phyloP scores from a whole-genome alignment of 2,329 filamentous ascomycete species.

The Monosporascus sp. region DNA sequence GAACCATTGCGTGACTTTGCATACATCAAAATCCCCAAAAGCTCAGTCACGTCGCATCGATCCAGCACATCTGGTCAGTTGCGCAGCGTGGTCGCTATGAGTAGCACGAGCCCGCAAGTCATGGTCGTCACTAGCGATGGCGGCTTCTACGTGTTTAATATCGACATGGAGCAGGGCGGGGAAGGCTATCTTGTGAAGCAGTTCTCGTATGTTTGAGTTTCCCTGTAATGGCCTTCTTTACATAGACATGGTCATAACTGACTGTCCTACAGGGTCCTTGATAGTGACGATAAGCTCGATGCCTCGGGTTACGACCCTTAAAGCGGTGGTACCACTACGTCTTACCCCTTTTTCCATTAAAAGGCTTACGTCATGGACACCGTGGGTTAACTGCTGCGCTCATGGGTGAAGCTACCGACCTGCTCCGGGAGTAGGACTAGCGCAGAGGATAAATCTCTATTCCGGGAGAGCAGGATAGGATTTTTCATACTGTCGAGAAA shows the following conservation, averaged over 20 bases:
- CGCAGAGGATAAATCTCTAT: no score
- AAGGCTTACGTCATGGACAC: no score
- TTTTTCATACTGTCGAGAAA: background rate
- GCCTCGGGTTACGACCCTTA: slow-evolving; percentile 39
- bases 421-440: background rate
- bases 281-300: slow-evolving; percentile 51
- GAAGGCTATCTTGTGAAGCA: slow-evolving; percentile 89
- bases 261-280: slow-evolving; percentile 39
- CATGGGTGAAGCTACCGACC: background rate
- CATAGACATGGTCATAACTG: background rate
- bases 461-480: background rate
- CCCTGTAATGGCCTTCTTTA: slow-evolving; percentile 1
- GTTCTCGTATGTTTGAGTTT: slow-evolving; percentile 60
- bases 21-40: slow-evolving; percentile 85
- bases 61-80: slow-evolving; percentile 44
- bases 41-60: slow-evolving; percentile 26
- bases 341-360: no score
- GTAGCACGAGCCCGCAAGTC: slow-evolving; percentile 86
- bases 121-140: slow-evolving; percentile 98
- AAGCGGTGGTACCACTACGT: background rate
- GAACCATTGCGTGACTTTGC: slow-evolving; percentile 93
- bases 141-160: slow-evolving; percentile 89
- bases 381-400: no score
- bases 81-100: slow-evolving; percentile 95
- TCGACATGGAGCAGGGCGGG: slow-evolving; percentile 90